These are phyloP conservation scores for Cytospora schulzeri DNA, from an alignment of 2,329 filamentous ascomycete species.

Conservation along the genomic window DNA sequence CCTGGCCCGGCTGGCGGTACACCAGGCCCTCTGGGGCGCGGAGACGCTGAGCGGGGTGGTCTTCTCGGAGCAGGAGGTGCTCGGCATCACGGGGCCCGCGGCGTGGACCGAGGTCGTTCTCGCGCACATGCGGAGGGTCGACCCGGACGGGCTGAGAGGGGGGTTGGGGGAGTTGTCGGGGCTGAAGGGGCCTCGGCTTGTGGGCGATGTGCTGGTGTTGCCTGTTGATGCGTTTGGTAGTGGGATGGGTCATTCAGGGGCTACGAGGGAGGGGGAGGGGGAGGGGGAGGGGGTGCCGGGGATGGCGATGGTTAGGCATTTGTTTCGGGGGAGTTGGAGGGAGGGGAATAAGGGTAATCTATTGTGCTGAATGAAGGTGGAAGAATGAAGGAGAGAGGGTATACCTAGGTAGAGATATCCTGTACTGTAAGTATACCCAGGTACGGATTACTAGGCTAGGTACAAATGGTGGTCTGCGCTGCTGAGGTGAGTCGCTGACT, in stretches of 20 bases:
- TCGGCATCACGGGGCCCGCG: conserved; percentile 46
- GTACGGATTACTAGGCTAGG: too few species aligned
- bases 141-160: background rate
- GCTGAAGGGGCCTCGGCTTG: conserved; percentile 29
- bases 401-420: too few species aligned
- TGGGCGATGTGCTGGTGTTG: conserved; percentile 31
- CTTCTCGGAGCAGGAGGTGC: conserved; percentile 31
- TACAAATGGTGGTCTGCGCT: background rate
- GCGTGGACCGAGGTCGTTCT: conserved; percentile 88
- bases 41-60: background rate
- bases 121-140: conserved; percentile 98
- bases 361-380: background rate
- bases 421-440: too few species aligned
- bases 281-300: background rate
- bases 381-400: too few species aligned
- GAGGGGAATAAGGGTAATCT: background rate
- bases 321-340: conserved; percentile 28
- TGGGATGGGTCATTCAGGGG: conserved; percentile 29
- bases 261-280: conserved; percentile 23
- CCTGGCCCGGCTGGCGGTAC: conserved; percentile 19
- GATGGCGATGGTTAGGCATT: conserved; percentile 25
- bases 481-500: background rate
- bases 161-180: conserved; percentile 16
- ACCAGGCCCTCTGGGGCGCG: background rate
- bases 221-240: conserved; percentile 31